phyloP scores from a whole-genome alignment of 345 rosid genomes.

The Cardiospermum halicacabum region DNA sequence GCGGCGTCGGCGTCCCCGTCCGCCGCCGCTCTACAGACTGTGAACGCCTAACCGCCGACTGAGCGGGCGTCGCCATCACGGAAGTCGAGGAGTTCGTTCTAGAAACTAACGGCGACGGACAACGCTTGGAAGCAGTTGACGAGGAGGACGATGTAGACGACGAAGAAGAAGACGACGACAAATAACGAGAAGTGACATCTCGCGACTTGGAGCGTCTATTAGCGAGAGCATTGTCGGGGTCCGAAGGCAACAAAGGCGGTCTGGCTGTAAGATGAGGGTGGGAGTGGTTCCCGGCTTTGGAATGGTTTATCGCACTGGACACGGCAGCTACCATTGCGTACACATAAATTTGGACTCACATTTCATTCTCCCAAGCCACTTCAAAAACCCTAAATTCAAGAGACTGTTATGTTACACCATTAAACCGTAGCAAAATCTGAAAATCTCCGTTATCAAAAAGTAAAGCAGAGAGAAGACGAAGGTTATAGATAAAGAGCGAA shows the following conservation, averaged over 20 bases:
- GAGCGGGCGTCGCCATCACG: slow-evolving; percentile 27
- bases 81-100: slow-evolving; percentile 29
- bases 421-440: slow-evolving; percentile 14
- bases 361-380: slow-evolving; percentile 23
- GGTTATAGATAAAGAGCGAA: background rate
- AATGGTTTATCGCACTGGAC: slow-evolving; percentile 39
- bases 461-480: background rate
- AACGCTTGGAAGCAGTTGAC: slow-evolving; percentile 41
- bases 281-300: slow-evolving; percentile 16
- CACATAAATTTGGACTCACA: slow-evolving; percentile 22
- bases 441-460: background rate
- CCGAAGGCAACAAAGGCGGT: slow-evolving; percentile 64
- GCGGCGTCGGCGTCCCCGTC: slow-evolving; percentile 51
- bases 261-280: slow-evolving; percentile 36
- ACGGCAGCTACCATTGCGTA: slow-evolving; percentile 62
- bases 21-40: slow-evolving; percentile 73
- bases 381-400: slow-evolving; percentile 23
- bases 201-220: slow-evolving; percentile 62
- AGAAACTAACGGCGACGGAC: slow-evolving; percentile 56
- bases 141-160: slow-evolving; percentile 25
- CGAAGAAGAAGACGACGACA: slow-evolving; percentile 40
- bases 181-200: slow-evolving; percentile 76
- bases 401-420: background rate
- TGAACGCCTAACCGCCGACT: slow-evolving; percentile 46
- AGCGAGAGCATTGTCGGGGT: slow-evolving; percentile 55